phyloP scores from a whole-genome alignment of 371 early-diverging fungal species.

The Mortierella sp. region DNA sequence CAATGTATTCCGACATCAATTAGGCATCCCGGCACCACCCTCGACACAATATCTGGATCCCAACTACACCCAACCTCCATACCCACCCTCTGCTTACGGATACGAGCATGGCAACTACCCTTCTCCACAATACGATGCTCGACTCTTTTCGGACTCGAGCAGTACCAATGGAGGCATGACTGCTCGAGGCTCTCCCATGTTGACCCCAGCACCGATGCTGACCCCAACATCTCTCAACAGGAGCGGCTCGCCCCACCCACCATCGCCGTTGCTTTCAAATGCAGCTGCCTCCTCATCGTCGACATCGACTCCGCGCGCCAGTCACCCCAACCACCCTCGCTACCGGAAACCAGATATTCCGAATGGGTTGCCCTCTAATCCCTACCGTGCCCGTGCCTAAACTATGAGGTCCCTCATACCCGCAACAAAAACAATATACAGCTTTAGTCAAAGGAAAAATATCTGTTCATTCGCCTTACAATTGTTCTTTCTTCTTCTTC shows the following conservation, averaged over 20 bases:
- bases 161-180: conserved; percentile 28
- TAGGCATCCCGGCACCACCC: conserved; percentile 21
- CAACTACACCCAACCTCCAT: conserved; percentile 8
- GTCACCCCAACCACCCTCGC: conserved; percentile 22
- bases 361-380: conserved; percentile 18
- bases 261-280: conserved; percentile 25
- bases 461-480: too few relatives aligned
- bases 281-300: conserved; percentile 4
- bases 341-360: conserved; percentile 5
- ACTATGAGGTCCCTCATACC: neutral
- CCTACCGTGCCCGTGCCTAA: conserved; percentile 14
- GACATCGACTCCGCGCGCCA: conserved; percentile 4
- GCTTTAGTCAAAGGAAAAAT: neutral
- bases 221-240: conserved; percentile 32
- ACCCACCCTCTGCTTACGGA: conserved; percentile 16
- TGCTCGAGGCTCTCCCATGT: conserved; percentile 34
- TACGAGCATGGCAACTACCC: conserved; percentile 15
- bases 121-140: conserved; percentile 11
- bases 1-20: conserved; percentile 21
- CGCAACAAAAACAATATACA: neutral
- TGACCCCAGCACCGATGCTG: conserved; percentile 41
- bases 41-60: conserved; percentile 25
- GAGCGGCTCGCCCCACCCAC: conserved; percentile 26
- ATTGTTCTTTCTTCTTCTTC: too few relatives aligned
- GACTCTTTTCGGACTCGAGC: conserved; percentile 10